These are phyloP conservation scores for Paramecium caudatum DNA, from an alignment of 73 alveolate genomes.

Conservation along the genomic window DNA sequence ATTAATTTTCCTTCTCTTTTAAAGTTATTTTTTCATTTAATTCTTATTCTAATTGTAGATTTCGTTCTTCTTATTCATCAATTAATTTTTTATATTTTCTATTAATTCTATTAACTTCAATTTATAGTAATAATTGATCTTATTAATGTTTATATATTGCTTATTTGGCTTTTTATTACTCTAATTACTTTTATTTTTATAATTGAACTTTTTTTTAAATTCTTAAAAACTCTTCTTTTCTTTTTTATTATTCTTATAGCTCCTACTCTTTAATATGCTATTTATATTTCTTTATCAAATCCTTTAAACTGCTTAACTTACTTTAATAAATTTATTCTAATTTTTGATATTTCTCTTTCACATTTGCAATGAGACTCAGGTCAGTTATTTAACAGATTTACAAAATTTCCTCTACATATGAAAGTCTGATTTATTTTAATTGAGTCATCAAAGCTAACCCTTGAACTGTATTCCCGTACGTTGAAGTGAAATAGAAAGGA, in stretches of 20 bases:
- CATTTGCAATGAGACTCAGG: not conserved
- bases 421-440: not conserved
- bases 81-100: not conserved
- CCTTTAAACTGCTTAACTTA: not conserved
- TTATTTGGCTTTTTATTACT: conserved; percentile 12
- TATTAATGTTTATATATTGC: not conserved
- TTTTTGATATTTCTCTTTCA: not conserved
- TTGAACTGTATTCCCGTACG: conserved; percentile 20
- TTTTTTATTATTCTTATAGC: not conserved
- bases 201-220: not conserved
- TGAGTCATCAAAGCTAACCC: not conserved
- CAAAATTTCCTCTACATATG: conserved; percentile 35
- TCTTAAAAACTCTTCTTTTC: conserved; percentile 5
- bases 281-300: not conserved
- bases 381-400: not conserved
- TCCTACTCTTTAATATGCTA: not conserved
- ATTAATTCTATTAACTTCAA: conserved; percentile 30
- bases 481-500: not conserved
- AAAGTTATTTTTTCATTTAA: conserved; percentile 1
- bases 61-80: conserved; percentile 23
- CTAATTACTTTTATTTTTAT: not conserved
- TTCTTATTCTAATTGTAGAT: conserved; percentile 17
- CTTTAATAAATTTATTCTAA: not conserved
- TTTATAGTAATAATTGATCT: not conserved
- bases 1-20: conserved; percentile 11